Conservation (phyloP, 331 rosid genomes). For the Stylosanthes scabra region DNA sequence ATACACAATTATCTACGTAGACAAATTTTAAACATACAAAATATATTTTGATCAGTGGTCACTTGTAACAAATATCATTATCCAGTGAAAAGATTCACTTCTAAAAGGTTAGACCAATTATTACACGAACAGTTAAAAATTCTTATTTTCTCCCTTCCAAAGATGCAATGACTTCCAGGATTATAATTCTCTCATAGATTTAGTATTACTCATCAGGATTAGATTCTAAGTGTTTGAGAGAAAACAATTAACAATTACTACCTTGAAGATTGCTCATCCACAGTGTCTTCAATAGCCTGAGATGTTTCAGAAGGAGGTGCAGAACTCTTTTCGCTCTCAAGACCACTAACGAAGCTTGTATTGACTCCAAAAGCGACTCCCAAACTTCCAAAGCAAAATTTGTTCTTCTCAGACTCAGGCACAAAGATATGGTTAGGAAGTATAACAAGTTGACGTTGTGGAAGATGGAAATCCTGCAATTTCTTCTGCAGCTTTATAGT, state of each 20-base stretch:
- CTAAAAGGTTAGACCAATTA: background rate
- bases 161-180: background rate
- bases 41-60: background rate
- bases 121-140: background rate
- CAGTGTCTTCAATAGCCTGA: slow-evolving; percentile 70
- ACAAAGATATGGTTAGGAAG: slow-evolving; percentile 93
- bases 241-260: slow-evolving; percentile 42
- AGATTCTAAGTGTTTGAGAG: slow-evolving; percentile 15
- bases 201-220: slow-evolving; percentile 7
- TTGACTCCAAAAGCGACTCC: slow-evolving; percentile 70
- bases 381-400: slow-evolving; percentile 97
- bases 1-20: slow-evolving; percentile 18
- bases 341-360: slow-evolving; percentile 52
- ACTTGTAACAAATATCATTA: background rate
- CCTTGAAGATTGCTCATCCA: slow-evolving; percentile 77
- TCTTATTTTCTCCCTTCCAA: slow-evolving; percentile 11
- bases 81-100: slow-evolving; percentile 18
- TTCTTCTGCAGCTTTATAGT: slow-evolving; percentile 73
- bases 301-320: slow-evolving; percentile 74
- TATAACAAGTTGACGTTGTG: slow-evolving; percentile 86
- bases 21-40: background rate
- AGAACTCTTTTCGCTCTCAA: slow-evolving; percentile 76
- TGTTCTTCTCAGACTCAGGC: slow-evolving; percentile 91
- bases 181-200: slow-evolving; percentile 23
- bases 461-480: slow-evolving; percentile 71